Evolutionary conservation across 306 rosid species (phyloP).

Genomic region (Arachis hypogaea): DNA sequence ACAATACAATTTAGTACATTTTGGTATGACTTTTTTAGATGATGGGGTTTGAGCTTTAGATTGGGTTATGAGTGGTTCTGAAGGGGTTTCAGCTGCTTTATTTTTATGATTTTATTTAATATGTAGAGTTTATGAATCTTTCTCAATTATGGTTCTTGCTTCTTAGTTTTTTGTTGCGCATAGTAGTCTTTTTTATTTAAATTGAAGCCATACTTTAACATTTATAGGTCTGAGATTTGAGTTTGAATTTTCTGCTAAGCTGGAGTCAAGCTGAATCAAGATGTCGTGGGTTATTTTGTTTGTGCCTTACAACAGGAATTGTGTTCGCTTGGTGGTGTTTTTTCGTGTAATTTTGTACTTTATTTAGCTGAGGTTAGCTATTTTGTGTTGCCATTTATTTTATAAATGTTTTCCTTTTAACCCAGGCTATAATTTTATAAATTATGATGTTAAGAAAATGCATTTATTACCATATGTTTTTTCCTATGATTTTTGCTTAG

Average conservation of each 20-base stretch:
- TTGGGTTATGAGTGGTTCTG: constrained; percentile 6
- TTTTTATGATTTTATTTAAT: neutral
- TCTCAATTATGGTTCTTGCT: neutral
- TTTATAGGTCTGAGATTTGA: constrained; percentile 44
- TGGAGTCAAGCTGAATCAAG: constrained; percentile 58
- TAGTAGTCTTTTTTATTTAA: constrained; percentile 1
- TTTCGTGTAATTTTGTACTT: constrained; percentile 90
- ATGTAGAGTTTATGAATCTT: neutral
- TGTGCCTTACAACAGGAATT: constrained; percentile 64
- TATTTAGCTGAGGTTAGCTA: constrained; percentile 56
- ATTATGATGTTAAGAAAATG: constrained; percentile 5
- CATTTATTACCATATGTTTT: neutral
- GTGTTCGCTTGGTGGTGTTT: constrained; percentile 93
- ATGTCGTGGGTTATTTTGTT: constrained; percentile 88
- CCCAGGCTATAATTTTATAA: neutral
- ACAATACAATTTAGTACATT: neutral
- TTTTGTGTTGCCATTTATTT: constrained; percentile 17
- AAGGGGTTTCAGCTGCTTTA: neutral
- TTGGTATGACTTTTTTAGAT: constrained; percentile 20
- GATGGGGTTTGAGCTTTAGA: constrained; percentile 19
- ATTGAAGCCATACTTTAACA: constrained; percentile 27
- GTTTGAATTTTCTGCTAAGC: constrained; percentile 34
- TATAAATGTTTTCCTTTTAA: neutral
- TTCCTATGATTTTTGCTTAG: constrained; percentile 7
- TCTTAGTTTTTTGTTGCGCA: neutral